phyloP scores from a whole-genome alignment of 768 basidiomycete species.

The Omphalotus guepiniiformis region DNA sequence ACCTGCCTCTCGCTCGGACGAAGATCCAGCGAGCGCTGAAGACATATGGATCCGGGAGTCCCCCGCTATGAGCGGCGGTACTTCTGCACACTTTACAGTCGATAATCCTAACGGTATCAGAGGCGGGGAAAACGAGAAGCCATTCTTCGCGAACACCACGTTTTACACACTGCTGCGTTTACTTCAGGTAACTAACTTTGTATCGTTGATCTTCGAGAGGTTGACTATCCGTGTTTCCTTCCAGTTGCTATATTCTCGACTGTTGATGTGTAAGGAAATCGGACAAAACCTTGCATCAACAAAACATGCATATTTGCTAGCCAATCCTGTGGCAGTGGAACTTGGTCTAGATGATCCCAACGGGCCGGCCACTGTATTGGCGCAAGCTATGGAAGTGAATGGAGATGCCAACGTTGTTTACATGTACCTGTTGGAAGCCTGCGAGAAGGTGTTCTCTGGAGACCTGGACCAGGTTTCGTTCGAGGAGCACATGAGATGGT shows the following conservation, averaged over 20 bases:
- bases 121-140: slow-evolving; percentile 22
- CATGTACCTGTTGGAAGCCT: slow-evolving; percentile 81
- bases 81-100: not conserved
- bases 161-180: slow-evolving; percentile 88
- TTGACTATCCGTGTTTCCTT: slow-evolving; percentile 11
- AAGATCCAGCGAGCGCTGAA: slow-evolving; percentile 2
- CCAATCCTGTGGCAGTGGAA: slow-evolving; percentile 79
- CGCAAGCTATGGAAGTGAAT: slow-evolving; percentile 60
- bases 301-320: slow-evolving; percentile 60
- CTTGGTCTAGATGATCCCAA: slow-evolving; percentile 84
- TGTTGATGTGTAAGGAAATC: slow-evolving; percentile 80
- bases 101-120: slow-evolving; percentile 1
- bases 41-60: slow-evolving; percentile 9
- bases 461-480: slow-evolving; percentile 91
- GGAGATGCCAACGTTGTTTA: slow-evolving; percentile 73
- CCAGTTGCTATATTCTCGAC: slow-evolving; percentile 85
- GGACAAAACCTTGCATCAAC: slow-evolving; percentile 65
- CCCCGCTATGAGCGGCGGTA: slow-evolving; percentile 2
- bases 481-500: slow-evolving; percentile 94
- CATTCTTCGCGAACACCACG: slow-evolving; percentile 90
- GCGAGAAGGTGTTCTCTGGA: slow-evolving; percentile 90
- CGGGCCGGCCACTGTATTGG: slow-evolving; percentile 65
- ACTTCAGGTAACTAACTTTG: slow-evolving; percentile 60
- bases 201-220: slow-evolving; percentile 9
- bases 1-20: slow-evolving; percentile 14